These are phyloP conservation scores for Cryphonectria japonica DNA, from an alignment of 2,329 filamentous ascomycete genomes.

Conservation along the genomic window DNA sequence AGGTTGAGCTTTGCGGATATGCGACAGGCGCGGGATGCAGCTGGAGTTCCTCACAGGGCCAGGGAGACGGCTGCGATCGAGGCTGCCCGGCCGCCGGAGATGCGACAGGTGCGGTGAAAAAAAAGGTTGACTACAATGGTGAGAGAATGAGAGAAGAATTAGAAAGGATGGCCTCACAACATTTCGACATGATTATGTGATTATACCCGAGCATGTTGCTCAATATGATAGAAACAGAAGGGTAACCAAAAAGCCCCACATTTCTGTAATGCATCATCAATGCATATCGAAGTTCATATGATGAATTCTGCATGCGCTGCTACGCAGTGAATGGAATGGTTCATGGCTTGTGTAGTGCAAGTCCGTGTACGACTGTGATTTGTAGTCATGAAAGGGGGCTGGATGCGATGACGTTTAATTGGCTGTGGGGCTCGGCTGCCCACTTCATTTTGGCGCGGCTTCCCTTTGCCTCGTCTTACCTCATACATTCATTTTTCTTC, in stretches of 20 bases:
- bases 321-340: not conserved
- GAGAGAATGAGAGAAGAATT: not conserved
- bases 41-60: constrained; percentile 32
- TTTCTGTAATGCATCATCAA: constrained; percentile 1
- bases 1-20: constrained; percentile 73
- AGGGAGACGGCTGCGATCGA: constrained; percentile 32
- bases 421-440: constrained; percentile 25
- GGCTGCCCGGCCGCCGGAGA: constrained; percentile 35
- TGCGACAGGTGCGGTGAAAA: constrained; percentile 38
- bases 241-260: not conserved
- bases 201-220: constrained; percentile 30
- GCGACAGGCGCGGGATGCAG: constrained; percentile 71
- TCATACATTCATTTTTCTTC: not conserved
- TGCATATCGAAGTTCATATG: not conserved
- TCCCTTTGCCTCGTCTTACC: constrained; percentile 12
- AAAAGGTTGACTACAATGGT: not conserved
- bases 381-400: constrained; percentile 5
- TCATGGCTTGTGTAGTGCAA: too few species aligned
- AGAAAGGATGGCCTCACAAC: not conserved
- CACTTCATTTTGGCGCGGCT: constrained; percentile 6
- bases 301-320: not conserved
- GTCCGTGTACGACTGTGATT: not conserved
- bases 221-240: constrained; percentile 20
- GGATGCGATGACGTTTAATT: constrained; percentile 27
- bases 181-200: constrained; percentile 16